phyloP scores from a whole-genome alignment of 768 basidiomycete genomes.

The Naematelia encephala region DNA sequence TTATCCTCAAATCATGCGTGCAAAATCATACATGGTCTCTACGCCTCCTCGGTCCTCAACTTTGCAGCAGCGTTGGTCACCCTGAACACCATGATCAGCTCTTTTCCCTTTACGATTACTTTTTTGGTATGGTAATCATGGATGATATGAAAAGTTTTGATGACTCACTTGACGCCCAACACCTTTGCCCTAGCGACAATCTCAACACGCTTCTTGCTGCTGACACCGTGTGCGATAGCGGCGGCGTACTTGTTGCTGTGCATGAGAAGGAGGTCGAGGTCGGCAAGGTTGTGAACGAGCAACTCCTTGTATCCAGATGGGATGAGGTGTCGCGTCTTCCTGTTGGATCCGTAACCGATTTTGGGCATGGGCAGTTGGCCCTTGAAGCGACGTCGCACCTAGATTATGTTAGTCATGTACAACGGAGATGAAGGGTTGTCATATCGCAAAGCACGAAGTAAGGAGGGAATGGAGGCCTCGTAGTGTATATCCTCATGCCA shows the following conservation, averaged over 20 bases:
- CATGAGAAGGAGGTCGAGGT: slow-evolving; percentile 93
- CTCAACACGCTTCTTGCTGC: slow-evolving; percentile 85
- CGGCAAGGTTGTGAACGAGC: slow-evolving; percentile 86
- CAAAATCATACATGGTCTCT: slow-evolving; percentile 27
- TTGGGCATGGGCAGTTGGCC: slow-evolving; percentile 96
- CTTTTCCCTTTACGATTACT: no score
- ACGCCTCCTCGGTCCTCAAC: slow-evolving; percentile 85
- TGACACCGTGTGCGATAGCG: slow-evolving; percentile 94
- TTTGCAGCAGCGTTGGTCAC: slow-evolving; percentile 90
- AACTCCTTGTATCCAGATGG: slow-evolving; percentile 96
- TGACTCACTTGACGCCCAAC: slow-evolving; percentile 64
- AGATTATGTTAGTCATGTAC: slow-evolving; percentile 2
- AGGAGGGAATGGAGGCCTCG: no score
- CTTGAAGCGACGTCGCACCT: slow-evolving; percentile 58
- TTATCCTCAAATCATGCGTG: neutral
- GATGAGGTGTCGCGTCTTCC: slow-evolving; percentile 92
- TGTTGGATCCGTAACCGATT: slow-evolving; percentile 87
- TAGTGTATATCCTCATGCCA: no score
- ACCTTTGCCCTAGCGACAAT: slow-evolving; percentile 76
- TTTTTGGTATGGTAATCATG: neutral
- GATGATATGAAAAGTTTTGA: neutral
- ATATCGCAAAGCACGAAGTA: no score
- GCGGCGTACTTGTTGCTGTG: slow-evolving; percentile 96
- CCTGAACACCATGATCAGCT: slow-evolving; percentile 29
- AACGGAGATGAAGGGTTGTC: no score